phyloP scores from a whole-genome alignment of 2,329 filamentous ascomycete genomes.

The Alternaria conjuncta region DNA sequence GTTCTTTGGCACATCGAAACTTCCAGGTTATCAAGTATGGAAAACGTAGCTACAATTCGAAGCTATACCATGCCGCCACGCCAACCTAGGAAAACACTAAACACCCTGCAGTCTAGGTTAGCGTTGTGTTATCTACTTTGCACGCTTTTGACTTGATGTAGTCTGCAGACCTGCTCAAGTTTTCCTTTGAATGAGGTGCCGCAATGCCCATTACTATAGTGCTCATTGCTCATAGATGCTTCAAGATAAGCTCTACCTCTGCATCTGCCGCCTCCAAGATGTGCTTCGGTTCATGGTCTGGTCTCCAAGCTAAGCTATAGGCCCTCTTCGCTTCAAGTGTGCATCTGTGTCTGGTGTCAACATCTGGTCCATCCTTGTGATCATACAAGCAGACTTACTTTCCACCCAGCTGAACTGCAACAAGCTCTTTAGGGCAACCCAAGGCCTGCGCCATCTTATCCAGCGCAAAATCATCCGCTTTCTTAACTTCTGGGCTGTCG shows the following conservation, averaged over 20 bases:
- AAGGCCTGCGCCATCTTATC: constrained; percentile 48
- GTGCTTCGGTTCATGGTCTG: constrained; percentile 53
- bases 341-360: constrained; percentile 44
- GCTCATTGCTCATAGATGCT: not conserved
- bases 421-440: not conserved
- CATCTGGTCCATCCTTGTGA: not conserved
- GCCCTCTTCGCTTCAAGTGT: constrained; percentile 54
- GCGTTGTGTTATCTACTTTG: too few species aligned
- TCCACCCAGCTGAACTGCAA: constrained; percentile 52
- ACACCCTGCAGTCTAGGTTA: too few species aligned
- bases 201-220: not conserved
- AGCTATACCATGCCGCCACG: too few species aligned
- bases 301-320: constrained; percentile 55
- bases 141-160: too few species aligned
- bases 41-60: too few species aligned
- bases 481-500: constrained; percentile 44
- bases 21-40: too few species aligned
- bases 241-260: constrained; percentile 56
- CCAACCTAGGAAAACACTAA: too few species aligned
- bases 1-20: not conserved
- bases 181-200: not conserved
- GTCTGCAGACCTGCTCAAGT: too few species aligned
- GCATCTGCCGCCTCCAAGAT: constrained; percentile 55
- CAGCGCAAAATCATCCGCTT: constrained; percentile 47
- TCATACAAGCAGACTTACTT: constrained; percentile 39